Conservation (phyloP, 805 yeast genomes). For the Pichia kluyveri region DNA sequence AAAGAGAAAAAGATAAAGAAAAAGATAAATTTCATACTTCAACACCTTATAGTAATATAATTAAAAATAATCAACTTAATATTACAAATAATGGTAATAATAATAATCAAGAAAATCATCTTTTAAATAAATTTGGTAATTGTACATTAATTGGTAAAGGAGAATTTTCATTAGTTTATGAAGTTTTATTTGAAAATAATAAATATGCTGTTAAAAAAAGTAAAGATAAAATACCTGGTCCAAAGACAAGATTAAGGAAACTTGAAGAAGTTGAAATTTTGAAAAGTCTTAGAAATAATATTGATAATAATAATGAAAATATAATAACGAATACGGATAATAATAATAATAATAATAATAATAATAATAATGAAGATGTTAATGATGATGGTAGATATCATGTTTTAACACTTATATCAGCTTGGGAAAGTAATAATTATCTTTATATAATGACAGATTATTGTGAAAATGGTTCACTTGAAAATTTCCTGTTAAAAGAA, state of each 20-base stretch:
- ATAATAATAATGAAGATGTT: constrained; percentile 7
- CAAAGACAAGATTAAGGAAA: constrained; percentile 51
- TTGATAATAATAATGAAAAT: not conserved
- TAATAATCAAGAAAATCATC: constrained; percentile 29
- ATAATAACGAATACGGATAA: not conserved
- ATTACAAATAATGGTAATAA: not conserved
- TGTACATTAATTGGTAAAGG: constrained; percentile 74
- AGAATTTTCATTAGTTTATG: constrained; percentile 83
- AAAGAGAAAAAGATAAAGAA: not conserved
- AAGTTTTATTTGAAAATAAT: constrained; percentile 57
- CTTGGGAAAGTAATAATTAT: constrained; percentile 73
- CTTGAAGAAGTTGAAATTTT: constrained; percentile 73
- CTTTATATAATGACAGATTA: constrained; percentile 89
- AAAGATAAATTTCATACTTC: not conserved
- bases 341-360: not conserved
- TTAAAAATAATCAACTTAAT: not conserved
- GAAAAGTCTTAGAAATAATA: constrained; percentile 23
- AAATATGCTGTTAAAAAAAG: constrained; percentile 86
- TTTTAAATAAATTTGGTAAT: constrained; percentile 47
- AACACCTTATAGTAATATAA: not conserved
- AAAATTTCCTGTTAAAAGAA: constrained; percentile 67
- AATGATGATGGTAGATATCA: constrained; percentile 40
- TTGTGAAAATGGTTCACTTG: constrained; percentile 87
- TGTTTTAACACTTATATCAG: constrained; percentile 69
- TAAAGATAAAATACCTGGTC: constrained; percentile 52